A percentile compares a stretch with the other conserved stretches of the same genome.
Evolutionary conservation across 345 rosid genomes (phyloP).

Genomic region (Eucalyptus tenuipes): DNA sequence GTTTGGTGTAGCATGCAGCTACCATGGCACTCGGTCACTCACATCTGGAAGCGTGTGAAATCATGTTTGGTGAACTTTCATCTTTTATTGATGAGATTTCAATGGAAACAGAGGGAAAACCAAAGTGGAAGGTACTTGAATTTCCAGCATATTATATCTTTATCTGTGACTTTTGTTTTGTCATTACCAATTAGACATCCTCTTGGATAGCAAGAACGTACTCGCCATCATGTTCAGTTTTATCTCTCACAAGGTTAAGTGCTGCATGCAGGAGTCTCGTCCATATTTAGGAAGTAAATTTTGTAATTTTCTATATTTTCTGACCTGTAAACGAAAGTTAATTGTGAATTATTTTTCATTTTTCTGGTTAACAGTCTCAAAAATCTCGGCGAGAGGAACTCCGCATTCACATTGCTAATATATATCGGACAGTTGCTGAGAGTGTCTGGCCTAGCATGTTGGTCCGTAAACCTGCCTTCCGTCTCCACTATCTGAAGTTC

Average conservation of each 20-base stretch:
- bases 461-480: conserved; percentile 71
- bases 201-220: background rate
- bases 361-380: conserved; percentile 48
- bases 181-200: background rate
- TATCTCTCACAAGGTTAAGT: background rate
- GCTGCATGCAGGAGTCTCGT: background rate
- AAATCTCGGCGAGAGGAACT: conserved; percentile 94
- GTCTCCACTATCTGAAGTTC: conserved; percentile 84
- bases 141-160: background rate
- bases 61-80: conserved; percentile 82
- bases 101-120: conserved; percentile 82
- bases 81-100: conserved; percentile 92
- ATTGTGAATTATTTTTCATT: background rate
- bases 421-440: conserved; percentile 87
- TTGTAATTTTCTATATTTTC: background rate
- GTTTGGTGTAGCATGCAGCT: conserved; percentile 65
- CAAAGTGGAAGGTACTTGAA: conserved; percentile 86
- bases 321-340: background rate
- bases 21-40: conserved; percentile 98
- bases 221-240: background rate
- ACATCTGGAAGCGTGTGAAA: conserved; percentile 94
- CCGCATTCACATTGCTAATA: conserved; percentile 75
- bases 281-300: background rate
- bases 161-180: background rate
- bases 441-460: conserved; percentile 96